Evolutionary conservation across 2,329 filamentous ascomycete genomes (phyloP), one percentile per base, ranked within the genome.

Genomic region (Penicillium sp.): DNA sequence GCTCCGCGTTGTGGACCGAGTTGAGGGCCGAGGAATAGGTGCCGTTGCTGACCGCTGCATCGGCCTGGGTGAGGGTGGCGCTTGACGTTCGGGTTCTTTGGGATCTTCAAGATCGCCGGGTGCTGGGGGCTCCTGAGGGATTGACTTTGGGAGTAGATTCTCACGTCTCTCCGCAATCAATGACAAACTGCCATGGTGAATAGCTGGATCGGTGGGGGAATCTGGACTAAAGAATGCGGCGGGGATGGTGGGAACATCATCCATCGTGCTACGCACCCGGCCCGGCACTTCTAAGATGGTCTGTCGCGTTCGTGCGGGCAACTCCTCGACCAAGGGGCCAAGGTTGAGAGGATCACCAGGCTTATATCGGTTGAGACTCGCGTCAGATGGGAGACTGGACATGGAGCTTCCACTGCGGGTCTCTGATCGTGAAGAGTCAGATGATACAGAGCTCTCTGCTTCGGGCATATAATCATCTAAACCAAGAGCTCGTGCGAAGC

Each of bases 391-490:
- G 3, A 84, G 81, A 61, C 83, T 87, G 3, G 85, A 87, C 59
- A 81, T 80, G 8, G 87, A 88, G 66, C 87, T 90, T 1, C 82
- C 76, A 58, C 83, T 83, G 65, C 85, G 85, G 1, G 75, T 76
- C n/a, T 82, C 80, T 54, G 85, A 88, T 39, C 80, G 83, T 1
- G 80, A 82, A 2, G 88, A 90, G 45, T 82, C 81, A 19, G 83
- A 85, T 0, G 88, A 91, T 0, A 86, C 87, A 26, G 88, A 91
- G 58, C 84, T 82, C 1, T 86, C 85, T 0, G 85, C 77, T 4
- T 83, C 81, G 65, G 90, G 87, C 64, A 89, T 88, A 0, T 85
- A 83, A 64, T 88, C 88, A 33, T 83, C 81, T 1, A 77, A 61
- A 26, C 74, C 75, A 11, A 77, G 60, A 3, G 70, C 72, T 11